A percentile compares a stretch with the other conserved stretches of the same genome.
Conservation (phyloP, 2,329 filamentous ascomycete species). For the Trichoderma sp. region DNA sequence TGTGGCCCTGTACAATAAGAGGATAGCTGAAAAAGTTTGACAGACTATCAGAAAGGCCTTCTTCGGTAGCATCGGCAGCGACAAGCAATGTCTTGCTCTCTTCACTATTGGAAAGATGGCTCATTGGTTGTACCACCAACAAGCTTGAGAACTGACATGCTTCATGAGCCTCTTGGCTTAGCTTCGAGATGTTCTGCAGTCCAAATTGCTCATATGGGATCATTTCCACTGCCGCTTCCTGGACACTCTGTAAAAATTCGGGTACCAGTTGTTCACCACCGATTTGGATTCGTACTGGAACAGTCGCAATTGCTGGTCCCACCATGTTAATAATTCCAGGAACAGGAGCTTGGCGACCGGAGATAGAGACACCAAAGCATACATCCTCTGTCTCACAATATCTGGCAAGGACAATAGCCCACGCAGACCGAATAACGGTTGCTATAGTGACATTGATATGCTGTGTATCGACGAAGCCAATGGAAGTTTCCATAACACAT, state of each 20-base stretch:
- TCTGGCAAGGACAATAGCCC: slow-evolving; percentile 31
- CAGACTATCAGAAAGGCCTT: not conserved
- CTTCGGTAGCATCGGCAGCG: not conserved
- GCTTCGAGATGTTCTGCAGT: not conserved
- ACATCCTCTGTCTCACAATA: slow-evolving; percentile 34
- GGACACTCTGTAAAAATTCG: not conserved
- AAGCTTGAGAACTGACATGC: slow-evolving; percentile 2
- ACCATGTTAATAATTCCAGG: slow-evolving; percentile 24
- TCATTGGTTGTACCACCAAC: not conserved
- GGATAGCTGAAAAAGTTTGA: not conserved
- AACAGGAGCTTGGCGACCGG: slow-evolving; percentile 27
- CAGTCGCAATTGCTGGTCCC: slow-evolving; percentile 28
- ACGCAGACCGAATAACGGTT: slow-evolving; percentile 9
- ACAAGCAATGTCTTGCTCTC: not conserved
- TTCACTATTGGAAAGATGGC: not conserved
- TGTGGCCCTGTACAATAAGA: not conserved
- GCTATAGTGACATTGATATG: slow-evolving; percentile 21
- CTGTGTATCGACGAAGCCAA: not conserved
- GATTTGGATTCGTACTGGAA: slow-evolving; percentile 19
- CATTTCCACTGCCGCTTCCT: not conserved
- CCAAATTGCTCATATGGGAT: not conserved
- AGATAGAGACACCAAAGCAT: slow-evolving; percentile 26
- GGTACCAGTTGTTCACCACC: not conserved
- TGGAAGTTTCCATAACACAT: not conserved
- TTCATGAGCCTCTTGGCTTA: not conserved